Evolutionary conservation across 2,329 filamentous ascomycete species (phyloP), one percentile per base, ranked within the genome.

Genomic region (Alternaria panax): DNA sequence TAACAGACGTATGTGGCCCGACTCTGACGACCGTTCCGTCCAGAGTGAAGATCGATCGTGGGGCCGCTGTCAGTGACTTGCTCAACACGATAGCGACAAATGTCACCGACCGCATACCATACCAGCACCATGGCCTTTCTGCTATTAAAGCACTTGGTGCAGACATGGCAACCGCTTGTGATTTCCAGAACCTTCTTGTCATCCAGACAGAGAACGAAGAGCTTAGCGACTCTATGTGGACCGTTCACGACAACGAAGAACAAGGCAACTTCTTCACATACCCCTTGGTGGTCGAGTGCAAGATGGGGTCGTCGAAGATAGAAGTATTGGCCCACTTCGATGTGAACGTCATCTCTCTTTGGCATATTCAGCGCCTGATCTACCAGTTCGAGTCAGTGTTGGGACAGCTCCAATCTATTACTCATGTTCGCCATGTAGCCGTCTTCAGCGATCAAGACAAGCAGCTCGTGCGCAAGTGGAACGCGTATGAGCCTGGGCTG

Each of bases 151-250:
- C 72, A 14, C 69, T 79, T 12, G 86, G 84, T 66, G 77, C 81
- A 1, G 85, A 87, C 57, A 82, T 84, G 5, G 79, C 83, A 9
- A 79, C 85, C 59, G 86, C 86, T 2, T 87, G 85, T 66, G 82
- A 87, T 62, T 80, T 87, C 45, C 81, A 83, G 7, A 86, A 84
- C 0, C 81, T 85, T 7, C 72, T 88, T 2, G 83, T 87, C 0
- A 80, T 88, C 24, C 85, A 87, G 51, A 71, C 72, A 5, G 76
- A 68, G 2, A 63, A 64, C 7, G 66, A 69, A 28, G 47, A 69
- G 34, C 62, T 70, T 4, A 30, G 59, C 6, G 68, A 75, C 28
- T 67, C 67, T 0, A 68, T 74, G 51, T 76, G 72, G 73, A 69
- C 64, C 5, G 65, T 70, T 18, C 56, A 72, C 41, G 71, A 71